Evolutionary conservation across 1,284 basidiomycete genomes (phyloP).

Genomic region (Puccinia triticina): DNA sequence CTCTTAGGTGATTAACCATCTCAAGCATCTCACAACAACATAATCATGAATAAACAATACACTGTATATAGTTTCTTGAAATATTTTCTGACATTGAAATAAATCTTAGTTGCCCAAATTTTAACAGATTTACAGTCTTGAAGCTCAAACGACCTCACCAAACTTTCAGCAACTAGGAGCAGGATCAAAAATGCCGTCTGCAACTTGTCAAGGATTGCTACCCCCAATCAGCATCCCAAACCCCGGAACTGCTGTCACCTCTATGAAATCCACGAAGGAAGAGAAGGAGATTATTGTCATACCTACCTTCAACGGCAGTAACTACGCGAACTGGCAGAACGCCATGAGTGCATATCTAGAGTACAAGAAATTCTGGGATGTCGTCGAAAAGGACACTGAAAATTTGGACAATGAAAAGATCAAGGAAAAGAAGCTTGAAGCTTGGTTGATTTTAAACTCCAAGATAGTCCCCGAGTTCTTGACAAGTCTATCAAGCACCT

Average conservation of each 20-base stretch:
- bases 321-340: neutral
- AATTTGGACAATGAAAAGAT: neutral
- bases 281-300: no score
- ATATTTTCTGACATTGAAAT: no score
- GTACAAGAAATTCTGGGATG: neutral
- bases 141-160: neutral
- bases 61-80: no score
- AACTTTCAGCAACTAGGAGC: neutral
- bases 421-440: neutral
- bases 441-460: neutral
- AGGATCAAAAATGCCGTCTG: neutral
- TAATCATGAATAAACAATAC: no score
- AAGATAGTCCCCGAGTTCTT: neutral
- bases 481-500: neutral
- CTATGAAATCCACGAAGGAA: neutral
- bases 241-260: no score
- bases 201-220: neutral
- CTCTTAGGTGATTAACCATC: no score
- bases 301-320: no score
- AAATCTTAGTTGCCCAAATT: neutral
- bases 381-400: neutral
- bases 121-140: slow-evolving; percentile 11
- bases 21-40: no score
- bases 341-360: neutral
- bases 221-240: no score